Evolutionary conservation across 1,139 yeast genomes (phyloP).

Genomic region (Saccharomyces hybrid): DNA sequence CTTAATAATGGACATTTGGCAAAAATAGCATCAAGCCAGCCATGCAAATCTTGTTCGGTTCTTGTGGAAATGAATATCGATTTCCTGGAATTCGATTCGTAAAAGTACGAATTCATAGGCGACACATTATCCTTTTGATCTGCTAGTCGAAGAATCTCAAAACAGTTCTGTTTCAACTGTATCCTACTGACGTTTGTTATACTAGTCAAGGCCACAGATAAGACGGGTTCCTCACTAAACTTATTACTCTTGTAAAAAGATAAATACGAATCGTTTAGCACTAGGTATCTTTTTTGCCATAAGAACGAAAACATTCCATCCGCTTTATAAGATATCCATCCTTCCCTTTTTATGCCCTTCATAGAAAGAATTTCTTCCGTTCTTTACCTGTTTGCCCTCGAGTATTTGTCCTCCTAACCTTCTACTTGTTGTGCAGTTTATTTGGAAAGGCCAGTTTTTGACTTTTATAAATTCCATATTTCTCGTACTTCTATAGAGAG

Average conservation of each 20-base stretch:
- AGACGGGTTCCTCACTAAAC: constrained; percentile 35
- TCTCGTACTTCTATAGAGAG: neutral
- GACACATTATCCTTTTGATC: constrained; percentile 9
- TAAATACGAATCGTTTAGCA: constrained; percentile 61
- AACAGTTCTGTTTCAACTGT: constrained; percentile 59
- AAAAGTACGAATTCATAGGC: constrained; percentile 2
- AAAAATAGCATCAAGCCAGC: constrained; percentile 85
- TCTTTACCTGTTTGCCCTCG: neutral
- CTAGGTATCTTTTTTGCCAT: constrained; percentile 82
- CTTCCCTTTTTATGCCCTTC: constrained; percentile 26
- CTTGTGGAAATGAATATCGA: constrained; percentile 68
- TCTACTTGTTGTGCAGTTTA: neutral
- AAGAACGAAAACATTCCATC: constrained; percentile 78
- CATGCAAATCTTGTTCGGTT: constrained; percentile 67
- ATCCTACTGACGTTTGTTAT: constrained; percentile 49
- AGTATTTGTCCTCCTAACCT: neutral
- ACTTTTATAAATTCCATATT: neutral
- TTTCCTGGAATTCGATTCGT: constrained; percentile 35
- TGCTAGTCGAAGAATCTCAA: constrained; percentile 59
- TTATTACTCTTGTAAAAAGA: constrained; percentile 64
- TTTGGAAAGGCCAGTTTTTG: neutral
- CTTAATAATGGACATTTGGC: constrained; percentile 76
- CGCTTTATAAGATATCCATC: constrained; percentile 87
- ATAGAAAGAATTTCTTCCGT: constrained; percentile 4
- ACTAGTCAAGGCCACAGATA: constrained; percentile 46